phyloP scores from a whole-genome alignment of 169 alveolate species.

The Plasmodium sp. region DNA sequence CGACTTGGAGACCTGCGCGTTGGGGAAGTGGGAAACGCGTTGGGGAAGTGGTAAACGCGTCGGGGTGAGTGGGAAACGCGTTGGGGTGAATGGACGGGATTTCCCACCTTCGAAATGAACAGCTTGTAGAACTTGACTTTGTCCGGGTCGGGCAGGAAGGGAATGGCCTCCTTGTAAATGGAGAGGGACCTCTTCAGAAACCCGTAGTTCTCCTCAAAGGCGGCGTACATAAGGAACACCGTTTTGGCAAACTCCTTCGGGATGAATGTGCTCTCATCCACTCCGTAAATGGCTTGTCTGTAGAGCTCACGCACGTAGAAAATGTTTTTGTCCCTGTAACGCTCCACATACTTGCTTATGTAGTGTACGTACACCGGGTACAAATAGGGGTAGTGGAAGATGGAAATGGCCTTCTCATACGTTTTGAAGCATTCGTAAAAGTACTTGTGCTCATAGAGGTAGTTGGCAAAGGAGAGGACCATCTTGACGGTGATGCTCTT shows the following conservation, averaged over 20 bases:
- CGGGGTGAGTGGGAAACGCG: no score
- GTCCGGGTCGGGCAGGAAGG: constrained; percentile 83
- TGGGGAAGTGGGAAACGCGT: neutral
- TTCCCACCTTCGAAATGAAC: constrained; percentile 37
- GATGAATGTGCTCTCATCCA: constrained; percentile 32
- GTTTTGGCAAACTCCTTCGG: constrained; percentile 84
- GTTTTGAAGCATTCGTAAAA: constrained; percentile 89
- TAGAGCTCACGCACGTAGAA: constrained; percentile 91
- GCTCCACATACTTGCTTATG: constrained; percentile 83
- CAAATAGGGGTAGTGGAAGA: constrained; percentile 89
- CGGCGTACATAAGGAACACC: constrained; percentile 89
- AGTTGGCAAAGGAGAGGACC: constrained; percentile 82
- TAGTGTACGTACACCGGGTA: constrained; percentile 90
- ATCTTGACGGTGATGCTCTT: constrained; percentile 84
- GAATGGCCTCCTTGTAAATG: constrained; percentile 88
- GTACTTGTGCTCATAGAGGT: constrained; percentile 80
- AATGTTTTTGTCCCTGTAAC: constrained; percentile 86
- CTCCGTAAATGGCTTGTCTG: constrained; percentile 80
- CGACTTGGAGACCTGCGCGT: constrained; percentile 36
- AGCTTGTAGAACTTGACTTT: constrained; percentile 52
- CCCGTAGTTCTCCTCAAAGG: constrained; percentile 91
- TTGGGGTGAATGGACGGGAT: neutral
- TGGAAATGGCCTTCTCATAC: constrained; percentile 88
- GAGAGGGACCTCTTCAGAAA: constrained; percentile 86
- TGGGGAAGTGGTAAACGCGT: neutral